phyloP scores from a whole-genome alignment of 306 rosid species.

The Vigna nakashimae region DNA sequence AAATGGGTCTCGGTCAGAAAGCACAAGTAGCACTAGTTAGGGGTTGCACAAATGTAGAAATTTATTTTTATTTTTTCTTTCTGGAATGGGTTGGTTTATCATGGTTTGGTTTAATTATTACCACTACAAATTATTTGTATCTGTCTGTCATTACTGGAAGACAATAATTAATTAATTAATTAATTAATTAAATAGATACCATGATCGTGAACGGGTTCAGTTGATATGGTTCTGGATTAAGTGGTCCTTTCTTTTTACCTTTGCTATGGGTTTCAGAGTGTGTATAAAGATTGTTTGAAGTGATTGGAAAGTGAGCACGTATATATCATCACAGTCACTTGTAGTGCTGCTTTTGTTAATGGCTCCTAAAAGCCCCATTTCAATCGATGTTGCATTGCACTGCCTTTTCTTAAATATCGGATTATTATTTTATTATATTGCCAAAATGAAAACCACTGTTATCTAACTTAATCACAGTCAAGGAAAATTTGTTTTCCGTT shows the following conservation, averaged over 20 bases:
- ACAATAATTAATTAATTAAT: neutral
- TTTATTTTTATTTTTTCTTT: neutral
- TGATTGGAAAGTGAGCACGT: neutral
- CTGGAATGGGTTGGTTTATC: neutral
- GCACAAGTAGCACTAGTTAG: neutral
- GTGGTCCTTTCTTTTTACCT: neutral
- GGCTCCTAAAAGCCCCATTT: too few relatives aligned
- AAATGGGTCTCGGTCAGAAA: neutral
- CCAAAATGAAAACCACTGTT: neutral
- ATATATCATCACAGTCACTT: too few relatives aligned
- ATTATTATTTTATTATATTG: neutral
- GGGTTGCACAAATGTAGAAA: neutral
- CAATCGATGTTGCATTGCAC: too few relatives aligned
- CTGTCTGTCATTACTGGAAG: neutral
- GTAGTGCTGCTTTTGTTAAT: too few relatives aligned
- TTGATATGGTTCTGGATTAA: neutral
- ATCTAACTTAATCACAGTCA: neutral
- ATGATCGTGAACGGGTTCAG: neutral
- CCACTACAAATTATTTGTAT: constrained; percentile 1
- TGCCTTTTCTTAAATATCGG: neutral
- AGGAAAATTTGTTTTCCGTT: neutral
- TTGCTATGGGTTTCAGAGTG: neutral
- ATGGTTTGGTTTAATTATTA: neutral
- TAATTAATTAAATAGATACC: neutral
- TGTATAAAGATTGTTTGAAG: neutral